A percentile compares a stretch with the other conserved stretches of the same genome.
Evolutionary conservation across 345 rosid genomes (phyloP).

Genomic region (Xanthoceras sorbifolium): DNA sequence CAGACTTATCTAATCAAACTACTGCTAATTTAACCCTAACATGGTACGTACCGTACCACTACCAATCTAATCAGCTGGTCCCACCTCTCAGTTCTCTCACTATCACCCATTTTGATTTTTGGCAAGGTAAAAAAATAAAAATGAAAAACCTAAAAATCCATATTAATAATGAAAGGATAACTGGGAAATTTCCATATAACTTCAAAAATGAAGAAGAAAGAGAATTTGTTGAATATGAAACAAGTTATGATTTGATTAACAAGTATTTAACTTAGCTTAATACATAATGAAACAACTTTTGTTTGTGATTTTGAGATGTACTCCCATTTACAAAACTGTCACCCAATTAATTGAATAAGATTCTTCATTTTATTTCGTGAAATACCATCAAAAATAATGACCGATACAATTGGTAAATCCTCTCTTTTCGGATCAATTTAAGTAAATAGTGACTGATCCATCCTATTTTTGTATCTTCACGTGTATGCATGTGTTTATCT

Average conservation of each 20-base stretch:
- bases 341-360: background rate
- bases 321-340: background rate
- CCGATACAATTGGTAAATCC: background rate
- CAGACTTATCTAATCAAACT: slow-evolving; percentile 13
- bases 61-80: slow-evolving; percentile 7
- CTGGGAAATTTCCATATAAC: too few relatives aligned
- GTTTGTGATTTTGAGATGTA: background rate
- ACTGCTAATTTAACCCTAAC: slow-evolving; percentile 19
- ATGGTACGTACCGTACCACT: slow-evolving; percentile 35
- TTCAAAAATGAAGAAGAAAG: too few relatives aligned
- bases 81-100: background rate
- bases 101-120: background rate
- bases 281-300: too few relatives aligned
- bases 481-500: background rate
- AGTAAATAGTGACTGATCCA: background rate
- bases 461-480: background rate
- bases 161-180: too few relatives aligned
- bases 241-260: too few relatives aligned
- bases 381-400: background rate
- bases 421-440: background rate
- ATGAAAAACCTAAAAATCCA: too few relatives aligned
- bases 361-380: background rate
- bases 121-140: background rate
- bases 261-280: too few relatives aligned
- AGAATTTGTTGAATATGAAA: background rate